A percentile compares a stretch with the other conserved stretches of the same genome.
Evolutionary conservation across 1,284 basidiomycete genomes (phyloP).

Genomic region (Microbotryomycetes sp.): DNA sequence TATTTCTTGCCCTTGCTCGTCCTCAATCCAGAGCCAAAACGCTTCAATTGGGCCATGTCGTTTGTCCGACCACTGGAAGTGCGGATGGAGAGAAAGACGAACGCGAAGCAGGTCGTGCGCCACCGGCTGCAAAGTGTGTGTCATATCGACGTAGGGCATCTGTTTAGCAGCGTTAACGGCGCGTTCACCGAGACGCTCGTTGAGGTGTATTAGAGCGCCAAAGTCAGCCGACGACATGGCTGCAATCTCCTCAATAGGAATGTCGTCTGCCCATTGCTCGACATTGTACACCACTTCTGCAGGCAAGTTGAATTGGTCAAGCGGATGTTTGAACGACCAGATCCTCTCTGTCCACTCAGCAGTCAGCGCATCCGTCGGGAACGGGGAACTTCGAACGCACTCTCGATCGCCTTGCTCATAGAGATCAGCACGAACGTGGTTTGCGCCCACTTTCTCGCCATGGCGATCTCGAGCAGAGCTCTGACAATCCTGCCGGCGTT

Average conservation of each 20-base stretch:
- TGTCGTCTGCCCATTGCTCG: conserved; percentile 75
- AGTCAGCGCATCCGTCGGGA: not conserved
- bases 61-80: conserved; percentile 78
- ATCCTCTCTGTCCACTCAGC: conserved; percentile 50
- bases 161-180: conserved; percentile 73
- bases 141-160: conserved; percentile 70
- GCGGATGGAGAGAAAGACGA: conserved; percentile 49
- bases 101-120: conserved; percentile 78
- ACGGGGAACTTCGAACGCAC: conserved; percentile 10
- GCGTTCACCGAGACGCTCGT: conserved; percentile 73
- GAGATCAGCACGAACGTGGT: conserved; percentile 74
- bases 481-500: conserved; percentile 92
- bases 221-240: conserved; percentile 65
- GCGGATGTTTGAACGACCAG: conserved; percentile 94
- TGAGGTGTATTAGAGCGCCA: conserved; percentile 77
- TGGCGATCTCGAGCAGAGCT: conserved; percentile 85
- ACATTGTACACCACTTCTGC: conserved; percentile 74
- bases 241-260: conserved; percentile 68
- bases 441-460: conserved; percentile 84
- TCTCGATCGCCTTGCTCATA: conserved; percentile 65
- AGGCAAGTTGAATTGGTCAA: conserved; percentile 68
- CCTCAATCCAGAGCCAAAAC: conserved; percentile 96
- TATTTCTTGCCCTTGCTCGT: conserved; percentile 65
- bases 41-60: conserved; percentile 72
- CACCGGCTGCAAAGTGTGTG: conserved; percentile 65